Evolutionary conservation across 2,329 filamentous ascomycete genomes (phyloP).

Genomic region (Calonectria crousiana): DNA sequence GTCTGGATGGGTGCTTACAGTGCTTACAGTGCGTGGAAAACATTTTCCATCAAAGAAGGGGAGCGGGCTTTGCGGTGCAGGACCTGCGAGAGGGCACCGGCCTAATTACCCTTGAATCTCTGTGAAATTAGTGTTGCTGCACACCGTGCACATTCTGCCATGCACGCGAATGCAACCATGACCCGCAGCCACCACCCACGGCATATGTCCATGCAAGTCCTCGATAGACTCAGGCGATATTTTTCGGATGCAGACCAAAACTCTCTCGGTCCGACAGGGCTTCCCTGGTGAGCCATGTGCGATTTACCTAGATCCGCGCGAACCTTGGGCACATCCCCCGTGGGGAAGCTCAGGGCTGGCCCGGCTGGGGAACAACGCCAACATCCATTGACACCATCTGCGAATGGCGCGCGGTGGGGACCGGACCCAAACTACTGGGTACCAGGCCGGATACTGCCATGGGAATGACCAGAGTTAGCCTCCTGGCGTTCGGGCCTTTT

Average conservation of each 20-base stretch:
- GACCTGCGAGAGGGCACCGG: neutral
- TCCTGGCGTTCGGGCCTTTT: conserved; percentile 19
- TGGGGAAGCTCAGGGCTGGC: conserved; percentile 7
- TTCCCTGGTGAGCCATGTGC: neutral
- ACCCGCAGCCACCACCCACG: neutral
- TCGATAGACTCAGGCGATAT: neutral
- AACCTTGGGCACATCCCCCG: conserved; percentile 1
- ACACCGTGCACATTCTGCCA: neutral
- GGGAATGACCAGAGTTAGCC: neutral
- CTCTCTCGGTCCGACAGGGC: neutral
- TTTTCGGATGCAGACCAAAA: neutral
- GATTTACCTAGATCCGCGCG: neutral
- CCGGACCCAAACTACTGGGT: neutral
- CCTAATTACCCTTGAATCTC: neutral
- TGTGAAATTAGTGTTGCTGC: neutral
- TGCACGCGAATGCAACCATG: neutral
- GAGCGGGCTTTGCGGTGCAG: neutral
- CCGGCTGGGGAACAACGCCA: neutral
- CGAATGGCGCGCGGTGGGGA: neutral
- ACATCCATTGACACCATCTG: neutral
- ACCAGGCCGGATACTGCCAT: neutral
- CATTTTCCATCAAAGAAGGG: neutral
- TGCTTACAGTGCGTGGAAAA: neutral
- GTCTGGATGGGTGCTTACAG: neutral
- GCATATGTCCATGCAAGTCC: neutral